Base-by-base conservation (phyloP, 306 rosid species). In the Prunus padus region DNA sequence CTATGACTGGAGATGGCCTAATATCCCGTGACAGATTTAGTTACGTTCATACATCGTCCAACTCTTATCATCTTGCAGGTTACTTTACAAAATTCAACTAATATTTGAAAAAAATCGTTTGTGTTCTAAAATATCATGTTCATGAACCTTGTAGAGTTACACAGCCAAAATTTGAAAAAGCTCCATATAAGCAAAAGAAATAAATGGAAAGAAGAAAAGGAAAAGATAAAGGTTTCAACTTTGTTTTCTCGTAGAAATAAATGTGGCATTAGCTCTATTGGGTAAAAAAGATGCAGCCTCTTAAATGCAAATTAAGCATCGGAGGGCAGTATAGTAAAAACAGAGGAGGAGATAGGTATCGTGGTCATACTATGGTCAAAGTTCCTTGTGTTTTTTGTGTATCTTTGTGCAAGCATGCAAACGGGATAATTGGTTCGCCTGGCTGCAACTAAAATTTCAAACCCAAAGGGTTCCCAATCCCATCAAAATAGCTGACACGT, bases 351-450 rank as follows among this genome's bases (percentile, higher is more conserved):
- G 26, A 15, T 62, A 20, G 23, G 25, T 25, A 49, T 5, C 46
- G 26, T 54, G 87, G 84, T 80, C 71, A 80, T 22, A 64, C 50
- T 18, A 51, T 79, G 90, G 95, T 91, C 97, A 91, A 89, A 88
- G 85, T 5, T 72, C 26, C 51, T 46, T 26, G 65, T 73, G 76
- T 55, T 52, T 71, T 31, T 56, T 47, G 74, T 83, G 86, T 73
- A 79, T 80, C 78, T 61, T 72, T 76, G 81, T 76, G 84, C 81
- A 82, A 82, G 88, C 89, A 92, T 88, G 93, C 96, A 86, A 81
- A 88, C 81, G 67, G 87, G 79, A 79, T 81, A 82, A 88, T 87
- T 85, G 98, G 97, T 73, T 70, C 49, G 57, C 70, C 81, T 84
- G 84, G 83, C 72, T 73, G 81, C 89, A 72, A 68, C 45, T 62